A percentile compares a stretch with the other conserved stretches of the same genome.
These are phyloP conservation scores for Yamadazyma conglobata DNA, from an alignment of 1,139 yeast species.

Conservation along the genomic window DNA sequence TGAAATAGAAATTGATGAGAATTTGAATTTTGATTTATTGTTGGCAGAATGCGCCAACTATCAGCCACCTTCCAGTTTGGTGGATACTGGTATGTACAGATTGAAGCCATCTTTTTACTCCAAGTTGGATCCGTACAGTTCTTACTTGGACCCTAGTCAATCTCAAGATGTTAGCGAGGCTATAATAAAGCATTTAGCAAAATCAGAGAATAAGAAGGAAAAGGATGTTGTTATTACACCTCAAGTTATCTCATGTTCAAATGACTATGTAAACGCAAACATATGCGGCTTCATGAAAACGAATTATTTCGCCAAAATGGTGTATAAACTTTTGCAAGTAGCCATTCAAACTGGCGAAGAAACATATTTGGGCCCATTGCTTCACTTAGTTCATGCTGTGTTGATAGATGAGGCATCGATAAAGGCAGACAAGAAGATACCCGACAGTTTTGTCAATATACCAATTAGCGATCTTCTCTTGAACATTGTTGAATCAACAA, in stretches of 20 bases:
- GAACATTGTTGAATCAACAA: slow-evolving; percentile 46
- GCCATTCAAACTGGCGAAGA: slow-evolving; percentile 51
- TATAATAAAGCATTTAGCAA: slow-evolving; percentile 25
- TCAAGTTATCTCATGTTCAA: slow-evolving; percentile 28
- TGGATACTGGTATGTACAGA: slow-evolving; percentile 41
- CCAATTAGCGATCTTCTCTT: slow-evolving; percentile 57
- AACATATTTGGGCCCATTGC: slow-evolving; percentile 52
- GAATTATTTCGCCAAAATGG: slow-evolving; percentile 49
- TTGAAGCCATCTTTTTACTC: slow-evolving; percentile 40
- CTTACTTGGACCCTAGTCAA: slow-evolving; percentile 32
- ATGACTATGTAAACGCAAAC: slow-evolving; percentile 32
- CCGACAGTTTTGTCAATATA: slow-evolving; percentile 46
- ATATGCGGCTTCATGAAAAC: slow-evolving; percentile 55
- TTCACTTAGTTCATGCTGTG: slow-evolving; percentile 67
- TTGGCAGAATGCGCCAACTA: slow-evolving; percentile 39
- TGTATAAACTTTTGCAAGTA: slow-evolving; percentile 53
- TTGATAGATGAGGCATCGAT: slow-evolving; percentile 50
- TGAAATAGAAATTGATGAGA: slow-evolving; percentile 32
- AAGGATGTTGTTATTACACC: slow-evolving; percentile 44
- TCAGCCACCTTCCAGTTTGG: slow-evolving; percentile 38
- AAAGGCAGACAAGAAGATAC: slow-evolving; percentile 35
- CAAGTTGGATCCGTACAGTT: slow-evolving; percentile 37
- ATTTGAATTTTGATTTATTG: slow-evolving; percentile 35
- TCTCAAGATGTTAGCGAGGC: slow-evolving; percentile 34
- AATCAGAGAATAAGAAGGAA: slow-evolving; percentile 23